A percentile compares a stretch with the other conserved stretches of the same genome.
phyloP scores from a whole-genome alignment of 2,329 filamentous ascomycete species.

The Hypoxylon sp. region DNA sequence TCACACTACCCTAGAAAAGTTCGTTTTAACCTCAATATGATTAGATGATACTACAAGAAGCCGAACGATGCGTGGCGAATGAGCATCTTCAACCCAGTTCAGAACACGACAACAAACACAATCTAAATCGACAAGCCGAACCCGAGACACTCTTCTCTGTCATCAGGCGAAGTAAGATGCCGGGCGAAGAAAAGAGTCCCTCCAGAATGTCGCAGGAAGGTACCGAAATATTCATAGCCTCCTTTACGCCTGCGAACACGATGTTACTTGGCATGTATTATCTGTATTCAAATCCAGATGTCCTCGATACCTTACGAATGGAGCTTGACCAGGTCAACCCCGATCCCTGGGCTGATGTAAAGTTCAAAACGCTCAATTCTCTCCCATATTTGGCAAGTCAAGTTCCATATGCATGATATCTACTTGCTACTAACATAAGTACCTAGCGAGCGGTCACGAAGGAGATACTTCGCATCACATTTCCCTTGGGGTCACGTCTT shows the following conservation, averaged over 20 bases:
- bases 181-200: neutral
- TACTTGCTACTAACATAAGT: neutral
- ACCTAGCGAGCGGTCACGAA: neutral
- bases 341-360: no score
- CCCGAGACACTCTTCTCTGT: no score
- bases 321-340: neutral
- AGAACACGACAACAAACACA: neutral
- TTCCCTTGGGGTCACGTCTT: neutral
- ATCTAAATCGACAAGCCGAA: no score
- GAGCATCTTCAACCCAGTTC: neutral
- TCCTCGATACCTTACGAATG: neutral
- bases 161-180: neutral
- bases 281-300: neutral
- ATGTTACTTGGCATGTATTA: neutral
- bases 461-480: neutral
- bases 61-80: neutral
- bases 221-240: neutral
- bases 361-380: no score
- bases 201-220: neutral
- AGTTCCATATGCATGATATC: neutral
- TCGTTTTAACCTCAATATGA: neutral
- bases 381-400: no score
- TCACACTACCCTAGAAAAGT: neutral
- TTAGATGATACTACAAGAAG: neutral
- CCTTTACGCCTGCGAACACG: neutral